These are phyloP conservation scores for Xylaria acuta DNA, from an alignment of 495 filamentous ascomycete genomes.

Conservation along the genomic window DNA sequence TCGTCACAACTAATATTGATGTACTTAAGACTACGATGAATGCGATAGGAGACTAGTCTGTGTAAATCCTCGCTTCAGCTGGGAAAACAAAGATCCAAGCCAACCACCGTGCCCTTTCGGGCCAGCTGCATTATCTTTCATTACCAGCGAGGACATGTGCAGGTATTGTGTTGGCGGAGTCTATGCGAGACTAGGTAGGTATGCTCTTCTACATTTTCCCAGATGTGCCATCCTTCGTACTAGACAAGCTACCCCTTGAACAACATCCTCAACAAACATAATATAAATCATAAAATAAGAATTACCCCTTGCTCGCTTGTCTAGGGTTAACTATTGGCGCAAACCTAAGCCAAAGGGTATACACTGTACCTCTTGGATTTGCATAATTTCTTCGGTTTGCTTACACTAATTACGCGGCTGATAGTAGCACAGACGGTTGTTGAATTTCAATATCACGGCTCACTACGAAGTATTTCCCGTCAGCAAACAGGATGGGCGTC, in stretches of 20 bases:
- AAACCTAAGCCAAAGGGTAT: background rate
- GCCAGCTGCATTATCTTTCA: background rate
- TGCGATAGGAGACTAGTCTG: background rate
- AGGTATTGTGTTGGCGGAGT: background rate
- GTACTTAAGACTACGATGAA: background rate
- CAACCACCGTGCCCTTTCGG: background rate
- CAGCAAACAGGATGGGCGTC: background rate
- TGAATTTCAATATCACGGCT: background rate
- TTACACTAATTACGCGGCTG: conserved; percentile 7
- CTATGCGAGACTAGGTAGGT: background rate
- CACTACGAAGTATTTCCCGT: background rate
- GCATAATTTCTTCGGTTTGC: background rate
- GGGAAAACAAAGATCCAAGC: background rate
- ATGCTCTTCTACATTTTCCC: background rate
- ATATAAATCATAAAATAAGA: background rate
- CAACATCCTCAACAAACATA: background rate
- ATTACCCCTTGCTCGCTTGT: background rate
- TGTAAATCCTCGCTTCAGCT: background rate
- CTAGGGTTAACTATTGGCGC: background rate
- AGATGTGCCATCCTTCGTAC: background rate
- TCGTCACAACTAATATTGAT: background rate
- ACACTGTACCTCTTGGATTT: background rate
- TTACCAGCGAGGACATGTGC: background rate
- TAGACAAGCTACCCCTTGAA: background rate
- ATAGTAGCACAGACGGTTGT: background rate